phyloP scores from a whole-genome alignment of 192 early-diverging fungal species.

The Paraglomus brasilianum region DNA sequence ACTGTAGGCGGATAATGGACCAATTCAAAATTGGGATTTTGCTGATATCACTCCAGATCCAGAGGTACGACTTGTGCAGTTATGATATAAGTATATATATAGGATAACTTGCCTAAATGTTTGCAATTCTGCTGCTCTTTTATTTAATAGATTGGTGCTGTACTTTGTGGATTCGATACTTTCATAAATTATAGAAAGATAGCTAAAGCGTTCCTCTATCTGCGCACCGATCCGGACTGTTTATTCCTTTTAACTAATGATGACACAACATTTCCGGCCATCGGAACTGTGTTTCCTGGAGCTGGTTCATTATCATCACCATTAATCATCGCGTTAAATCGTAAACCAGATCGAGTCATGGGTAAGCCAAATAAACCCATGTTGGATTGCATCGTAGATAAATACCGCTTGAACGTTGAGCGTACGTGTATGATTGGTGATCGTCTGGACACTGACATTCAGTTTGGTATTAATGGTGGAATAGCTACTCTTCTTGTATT shows the following conservation, averaged over 20 bases:
- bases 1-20: constrained; percentile 36
- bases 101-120: background rate
- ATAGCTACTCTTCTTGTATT: constrained; percentile 87
- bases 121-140: background rate
- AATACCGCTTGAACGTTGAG: constrained; percentile 74
- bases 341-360: constrained; percentile 76
- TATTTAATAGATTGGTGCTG: constrained; percentile 69
- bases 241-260: constrained; percentile 93
- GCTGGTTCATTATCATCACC: constrained; percentile 80
- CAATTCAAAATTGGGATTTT: constrained; percentile 53
- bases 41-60: constrained; percentile 58
- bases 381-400: constrained; percentile 87
- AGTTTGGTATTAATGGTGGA: constrained; percentile 86
- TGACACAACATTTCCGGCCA: constrained; percentile 87
- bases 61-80: constrained; percentile 33
- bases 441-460: constrained; percentile 93
- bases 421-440: constrained; percentile 98
- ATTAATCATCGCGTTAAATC: constrained; percentile 71
- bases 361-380: constrained; percentile 94
- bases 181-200: constrained; percentile 93
- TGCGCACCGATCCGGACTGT: constrained; percentile 58
- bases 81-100: background rate
- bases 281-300: constrained; percentile 65
- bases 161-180: constrained; percentile 90
- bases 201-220: constrained; percentile 86